Conservation (phyloP, 768 basidiomycete species). For the Auricularia heimuer region DNA sequence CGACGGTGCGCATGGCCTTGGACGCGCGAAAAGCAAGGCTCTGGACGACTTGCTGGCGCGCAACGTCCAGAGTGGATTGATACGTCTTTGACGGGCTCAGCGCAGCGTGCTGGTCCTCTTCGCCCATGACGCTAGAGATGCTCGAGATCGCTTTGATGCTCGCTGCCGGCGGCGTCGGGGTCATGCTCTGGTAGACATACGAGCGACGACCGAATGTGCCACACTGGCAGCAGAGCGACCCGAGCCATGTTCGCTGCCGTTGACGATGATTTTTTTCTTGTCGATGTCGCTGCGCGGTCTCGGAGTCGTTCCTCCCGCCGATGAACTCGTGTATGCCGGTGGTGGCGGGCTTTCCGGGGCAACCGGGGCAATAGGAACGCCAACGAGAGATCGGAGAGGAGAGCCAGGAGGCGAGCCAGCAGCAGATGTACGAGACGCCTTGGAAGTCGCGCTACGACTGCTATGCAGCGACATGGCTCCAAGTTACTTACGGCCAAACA, state of each 20-base stretch:
- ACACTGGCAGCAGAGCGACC: too few species aligned
- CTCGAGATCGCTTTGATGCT: neutral
- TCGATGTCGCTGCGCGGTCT: neutral
- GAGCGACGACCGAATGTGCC: neutral
- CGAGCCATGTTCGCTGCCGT: too few species aligned
- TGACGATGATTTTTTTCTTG: neutral
- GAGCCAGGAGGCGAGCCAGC: neutral
- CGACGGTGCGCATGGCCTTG: constrained; percentile 37
- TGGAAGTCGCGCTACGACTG: neutral
- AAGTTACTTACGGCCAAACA: too few species aligned
- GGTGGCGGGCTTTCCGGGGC: neutral
- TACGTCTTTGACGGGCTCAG: neutral
- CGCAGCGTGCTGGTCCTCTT: neutral
- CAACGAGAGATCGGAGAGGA: too few species aligned
- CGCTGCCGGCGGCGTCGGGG: neutral
- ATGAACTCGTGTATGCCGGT: neutral
- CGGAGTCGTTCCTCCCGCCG: neutral
- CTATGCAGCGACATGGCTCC: neutral
- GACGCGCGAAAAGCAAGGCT: constrained; percentile 47
- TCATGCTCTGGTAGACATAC: neutral
- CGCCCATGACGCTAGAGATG: too few species aligned
- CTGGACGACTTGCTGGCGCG: constrained; percentile 49
- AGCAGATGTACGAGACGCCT: neutral
- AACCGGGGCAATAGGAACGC: too few species aligned
- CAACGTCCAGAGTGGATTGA: constrained; percentile 39